These are phyloP conservation scores for Trypanosoma theileri DNA, from an alignment of 208 protist species.

Conservation along the genomic window DNA sequence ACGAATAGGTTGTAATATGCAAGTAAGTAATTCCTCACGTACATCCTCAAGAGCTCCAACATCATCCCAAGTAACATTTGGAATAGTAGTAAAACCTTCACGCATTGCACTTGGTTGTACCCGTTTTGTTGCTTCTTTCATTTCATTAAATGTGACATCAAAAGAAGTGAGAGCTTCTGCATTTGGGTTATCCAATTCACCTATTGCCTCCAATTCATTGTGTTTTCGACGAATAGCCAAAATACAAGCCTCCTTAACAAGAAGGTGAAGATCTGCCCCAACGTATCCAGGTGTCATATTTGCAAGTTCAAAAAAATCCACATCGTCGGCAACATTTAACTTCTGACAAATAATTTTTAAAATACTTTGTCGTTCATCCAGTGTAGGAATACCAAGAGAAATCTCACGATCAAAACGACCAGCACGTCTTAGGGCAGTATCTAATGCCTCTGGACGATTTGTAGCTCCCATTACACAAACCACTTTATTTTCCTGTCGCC, in stretches of 20 bases:
- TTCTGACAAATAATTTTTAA: conserved; percentile 82
- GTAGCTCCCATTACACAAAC: conserved; percentile 96
- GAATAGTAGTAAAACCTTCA: conserved; percentile 96
- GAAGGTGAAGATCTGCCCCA: conserved; percentile 96
- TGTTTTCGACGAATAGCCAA: conserved; percentile 87
- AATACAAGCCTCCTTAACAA: conserved; percentile 94
- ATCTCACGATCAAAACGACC: conserved; percentile 99
- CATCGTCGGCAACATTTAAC: conserved; percentile 77
- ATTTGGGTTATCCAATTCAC: conserved; percentile 42
- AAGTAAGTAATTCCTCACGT: conserved; percentile 90
- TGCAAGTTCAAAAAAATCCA: conserved; percentile 95
- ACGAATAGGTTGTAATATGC: conserved; percentile 92
- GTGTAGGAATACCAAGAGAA: conserved; percentile 94
- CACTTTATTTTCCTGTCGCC: conserved; percentile 84
- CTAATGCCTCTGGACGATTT: conserved; percentile 95
- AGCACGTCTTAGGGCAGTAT: conserved; percentile 95
- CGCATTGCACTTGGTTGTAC: conserved; percentile 98
- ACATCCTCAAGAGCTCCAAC: conserved; percentile 97
- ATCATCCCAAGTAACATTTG: conserved; percentile 97
- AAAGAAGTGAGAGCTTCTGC: conserved; percentile 63
- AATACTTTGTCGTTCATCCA: conserved; percentile 89
- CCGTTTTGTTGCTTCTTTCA: conserved; percentile 90
- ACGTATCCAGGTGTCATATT: conserved; percentile 97
- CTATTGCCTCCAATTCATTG: conserved; percentile 51
- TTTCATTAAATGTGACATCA: conserved; percentile 77